Evolutionary conservation across 768 basidiomycete species (phyloP), one percentile per base, ranked within the genome.

Genomic region (Steccherinum ochraceum): DNA sequence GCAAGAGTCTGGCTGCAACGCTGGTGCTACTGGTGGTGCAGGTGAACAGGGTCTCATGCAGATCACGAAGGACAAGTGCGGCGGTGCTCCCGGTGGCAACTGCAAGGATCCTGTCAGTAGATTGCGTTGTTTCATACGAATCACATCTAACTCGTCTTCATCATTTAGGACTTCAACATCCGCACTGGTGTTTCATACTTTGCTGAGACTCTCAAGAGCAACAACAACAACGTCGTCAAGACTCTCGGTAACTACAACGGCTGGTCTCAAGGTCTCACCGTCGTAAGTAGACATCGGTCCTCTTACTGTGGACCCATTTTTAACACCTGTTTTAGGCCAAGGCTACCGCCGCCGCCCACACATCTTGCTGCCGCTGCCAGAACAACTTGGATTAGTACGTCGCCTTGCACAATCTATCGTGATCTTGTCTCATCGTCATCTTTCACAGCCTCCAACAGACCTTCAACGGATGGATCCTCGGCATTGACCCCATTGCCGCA

Each of bases 1-100:
- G 84, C 91, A 94, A 64, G 93, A 95, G 64, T 81, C 79, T 25
- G 71, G 71, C 35, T 95, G 92, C 73, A 82, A 85, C 56, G 76
- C 83, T 2, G 52, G 67, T 13, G 78, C 77, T 4, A 72, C 81
- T 42, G 91, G 91, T 47, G 84, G 83, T 13, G 87, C 73, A 19
- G 87, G 89, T 41, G 91, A 93, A 65, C 84, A 89, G 60, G 91
- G 89, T 25, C 68, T 93, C 48, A 93, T 93, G 90, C 90, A 93
- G 65, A 73, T 93, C 55, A 86, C 86, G 16, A 61, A 66, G 39
- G 87, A 89, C 55, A 93, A 92, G 66, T 93, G 90, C 58, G 74
- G 61, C 42, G 77, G 69, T 50, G 81, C 82, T 1, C 72, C 74
- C 2, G 57, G 62, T 19, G 69, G 67, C 20, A 66, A 74, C 56